Conservation (phyloP, 2,329 filamentous ascomycete species). For the Endoconidiophora laricicola region DNA sequence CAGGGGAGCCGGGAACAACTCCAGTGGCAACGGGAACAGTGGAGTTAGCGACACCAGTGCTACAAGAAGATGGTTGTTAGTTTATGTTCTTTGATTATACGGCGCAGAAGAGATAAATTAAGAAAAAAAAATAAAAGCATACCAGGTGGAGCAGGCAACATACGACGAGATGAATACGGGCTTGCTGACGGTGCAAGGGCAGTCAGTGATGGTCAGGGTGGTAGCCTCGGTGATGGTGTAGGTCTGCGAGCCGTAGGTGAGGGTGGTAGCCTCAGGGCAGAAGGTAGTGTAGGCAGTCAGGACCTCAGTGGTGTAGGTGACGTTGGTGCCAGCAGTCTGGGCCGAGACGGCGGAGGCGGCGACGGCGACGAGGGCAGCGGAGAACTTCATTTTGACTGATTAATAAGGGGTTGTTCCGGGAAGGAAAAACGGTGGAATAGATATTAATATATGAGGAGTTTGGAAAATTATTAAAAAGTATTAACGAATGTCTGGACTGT, state of each 20-base stretch:
- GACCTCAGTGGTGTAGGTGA: constrained; percentile 46
- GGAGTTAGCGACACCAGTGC: constrained; percentile 13
- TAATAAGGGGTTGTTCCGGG: constrained; percentile 24
- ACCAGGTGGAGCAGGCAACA: constrained; percentile 39
- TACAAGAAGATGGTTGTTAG: constrained; percentile 3
- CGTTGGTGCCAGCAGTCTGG: constrained; percentile 23
- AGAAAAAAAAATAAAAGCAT: constrained; percentile 16
- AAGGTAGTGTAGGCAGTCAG: constrained; percentile 52
- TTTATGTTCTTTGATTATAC: neutral
- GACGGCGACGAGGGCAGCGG: constrained; percentile 31
- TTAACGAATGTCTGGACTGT: constrained; percentile 13
- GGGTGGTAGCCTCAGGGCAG: constrained; percentile 50
- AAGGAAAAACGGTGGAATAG: constrained; percentile 21
- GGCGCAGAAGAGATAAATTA: neutral
- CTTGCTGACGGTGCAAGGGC: constrained; percentile 52
- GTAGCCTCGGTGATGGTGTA: constrained; percentile 53
- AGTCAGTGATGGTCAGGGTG: constrained; percentile 55
- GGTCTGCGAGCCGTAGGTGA: constrained; percentile 48
- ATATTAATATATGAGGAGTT: constrained; percentile 25
- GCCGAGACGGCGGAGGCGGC: constrained; percentile 31
- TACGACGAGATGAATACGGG: constrained; percentile 35
- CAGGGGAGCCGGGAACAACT: constrained; percentile 22
- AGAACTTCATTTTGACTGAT: constrained; percentile 49
- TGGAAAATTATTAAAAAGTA: constrained; percentile 8
- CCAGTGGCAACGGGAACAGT: constrained; percentile 19